Evolutionary conservation across 2,329 filamentous ascomycete species (phyloP).

Genomic region (Fusarium avenaceum): DNA sequence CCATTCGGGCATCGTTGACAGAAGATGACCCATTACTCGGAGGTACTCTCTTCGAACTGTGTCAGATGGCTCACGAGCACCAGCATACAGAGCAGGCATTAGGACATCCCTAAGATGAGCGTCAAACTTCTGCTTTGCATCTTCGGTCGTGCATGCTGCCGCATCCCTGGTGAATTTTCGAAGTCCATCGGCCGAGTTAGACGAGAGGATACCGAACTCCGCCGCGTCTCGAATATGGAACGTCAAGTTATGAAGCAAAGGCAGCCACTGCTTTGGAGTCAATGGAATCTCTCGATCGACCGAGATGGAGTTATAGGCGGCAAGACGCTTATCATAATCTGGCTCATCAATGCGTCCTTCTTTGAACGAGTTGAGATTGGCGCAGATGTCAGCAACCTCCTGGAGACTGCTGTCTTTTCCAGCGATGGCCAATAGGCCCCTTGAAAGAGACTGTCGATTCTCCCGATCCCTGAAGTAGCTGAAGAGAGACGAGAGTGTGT

Average conservation of each 20-base stretch:
- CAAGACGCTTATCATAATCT: conserved; percentile 85
- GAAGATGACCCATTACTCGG: conserved; percentile 81
- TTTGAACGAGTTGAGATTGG: conserved; percentile 84
- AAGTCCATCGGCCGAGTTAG: conserved; percentile 84
- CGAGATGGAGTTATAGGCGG: conserved; percentile 81
- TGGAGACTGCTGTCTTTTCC: conserved; percentile 70
- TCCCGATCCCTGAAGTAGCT: conserved; percentile 88
- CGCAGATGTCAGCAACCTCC: conserved; percentile 77
- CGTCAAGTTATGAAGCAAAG: conserved; percentile 88
- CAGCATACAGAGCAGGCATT: conserved; percentile 80
- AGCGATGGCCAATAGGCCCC: conserved; percentile 79
- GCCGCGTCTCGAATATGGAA: conserved; percentile 89
- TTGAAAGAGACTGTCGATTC: conserved; percentile 80
- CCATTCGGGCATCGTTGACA: conserved; percentile 79
- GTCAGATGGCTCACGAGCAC: conserved; percentile 83
- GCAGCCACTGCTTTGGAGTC: conserved; percentile 83
- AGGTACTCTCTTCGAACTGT: conserved; percentile 87
- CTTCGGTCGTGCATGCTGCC: conserved; percentile 56
- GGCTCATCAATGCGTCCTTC: conserved; percentile 82
- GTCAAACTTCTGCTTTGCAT: conserved; percentile 62
- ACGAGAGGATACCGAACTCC: conserved; percentile 84
- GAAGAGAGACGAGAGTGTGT: conserved; percentile 84
- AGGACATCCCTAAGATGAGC: conserved; percentile 74
- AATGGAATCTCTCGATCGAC: conserved; percentile 70
- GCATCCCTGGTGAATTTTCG: conserved; percentile 81